These are phyloP conservation scores for Ceratobasidium sp. DNA, from an alignment of 1,284 basidiomycete species.

Conservation along the genomic window DNA sequence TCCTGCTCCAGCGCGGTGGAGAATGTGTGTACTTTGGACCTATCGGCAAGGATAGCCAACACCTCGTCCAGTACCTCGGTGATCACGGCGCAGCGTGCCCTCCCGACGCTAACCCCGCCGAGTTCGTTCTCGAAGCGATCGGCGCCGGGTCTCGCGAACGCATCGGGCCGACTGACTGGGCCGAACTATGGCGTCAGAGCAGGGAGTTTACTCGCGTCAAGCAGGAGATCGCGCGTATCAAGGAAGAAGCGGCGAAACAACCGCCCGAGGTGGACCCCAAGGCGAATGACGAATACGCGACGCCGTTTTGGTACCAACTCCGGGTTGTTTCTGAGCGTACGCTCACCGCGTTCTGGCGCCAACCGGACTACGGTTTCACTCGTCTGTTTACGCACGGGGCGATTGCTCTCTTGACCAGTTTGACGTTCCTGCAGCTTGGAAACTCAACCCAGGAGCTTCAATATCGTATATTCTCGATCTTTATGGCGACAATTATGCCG, in stretches of 20 bases:
- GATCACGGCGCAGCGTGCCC: constrained; percentile 65
- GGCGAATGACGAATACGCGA: constrained; percentile 64
- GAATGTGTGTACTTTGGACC: constrained; percentile 69
- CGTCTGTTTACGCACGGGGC: constrained; percentile 82
- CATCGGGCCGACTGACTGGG: constrained; percentile 80
- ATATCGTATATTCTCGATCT: constrained; percentile 83
- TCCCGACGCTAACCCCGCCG: constrained; percentile 65
- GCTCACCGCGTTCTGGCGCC: constrained; percentile 83
- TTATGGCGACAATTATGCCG: constrained; percentile 74
- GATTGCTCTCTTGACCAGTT: constrained; percentile 82
- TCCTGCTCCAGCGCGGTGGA: constrained; percentile 63
- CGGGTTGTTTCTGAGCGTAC: constrained; percentile 80
- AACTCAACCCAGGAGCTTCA: constrained; percentile 79
- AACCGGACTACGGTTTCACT: constrained; percentile 80
- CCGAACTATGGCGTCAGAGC: constrained; percentile 75
- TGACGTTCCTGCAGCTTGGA: constrained; percentile 86
- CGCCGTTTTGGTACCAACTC: constrained; percentile 84
- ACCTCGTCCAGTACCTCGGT: constrained; percentile 67
- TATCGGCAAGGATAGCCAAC: constrained; percentile 64
- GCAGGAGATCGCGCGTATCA: constrained; percentile 61
- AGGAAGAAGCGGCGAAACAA: constrained; percentile 53
- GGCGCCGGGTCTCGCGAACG: constrained; percentile 77
- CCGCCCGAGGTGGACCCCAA: constrained; percentile 36
- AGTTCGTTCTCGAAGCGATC: constrained; percentile 69
- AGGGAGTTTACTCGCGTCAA: constrained; percentile 60